Base-by-base conservation (phyloP, 1,284 basidiomycete genomes). In the Lignosus rhinocerotis region DNA sequence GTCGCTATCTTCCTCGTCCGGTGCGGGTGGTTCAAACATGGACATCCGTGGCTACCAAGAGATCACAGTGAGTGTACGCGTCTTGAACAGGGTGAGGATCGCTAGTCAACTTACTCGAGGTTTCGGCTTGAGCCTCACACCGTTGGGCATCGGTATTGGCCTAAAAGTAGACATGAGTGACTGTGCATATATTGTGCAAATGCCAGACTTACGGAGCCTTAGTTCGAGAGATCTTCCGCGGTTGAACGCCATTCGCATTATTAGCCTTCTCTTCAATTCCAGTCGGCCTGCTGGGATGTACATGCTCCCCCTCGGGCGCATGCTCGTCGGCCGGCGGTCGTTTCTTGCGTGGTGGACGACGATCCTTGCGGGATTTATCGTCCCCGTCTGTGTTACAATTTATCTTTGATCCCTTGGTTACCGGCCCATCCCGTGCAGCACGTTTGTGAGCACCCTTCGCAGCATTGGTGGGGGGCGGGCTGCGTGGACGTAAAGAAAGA, bases 11-110 rank as follows among this genome's bases (percentile, higher is more conserved):
- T 58, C 62, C 17, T 55, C 58, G 16, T 33, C 54, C 2, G 41
- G 30, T 21, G 55, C 34, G 6, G 67, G 64, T 16, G 61, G 47
- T 1, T 60, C 66, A 41, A 68, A 66, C 57, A 66, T 57, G 1
- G 67, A 68, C 51, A 68, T 12, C 3, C 67, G 55, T 3, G 67
- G 67, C 67, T 68, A 38, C 3, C 5, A 19, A 6, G 1, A 7
- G 14, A 5, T 9, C n/a, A 12, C n/a, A 21, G 33, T 49, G 34
- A 49, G 11, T 25, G 21, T 16, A 43, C 6, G 14, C 19, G 11
- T 19, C 43, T 12, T 14, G 16, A 8, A 44, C 11, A 19, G 9
- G 11, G 6, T 7, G 11, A 41, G 8, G 12, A 12, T 6, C 31
- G 14, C 2, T 16, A 25, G 14, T 10, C 6, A 11, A 56, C 66